These are phyloP conservation scores for Zancudomyces culisetae DNA, from an alignment of 371 early-diverging fungal species.

Conservation along the genomic window DNA sequence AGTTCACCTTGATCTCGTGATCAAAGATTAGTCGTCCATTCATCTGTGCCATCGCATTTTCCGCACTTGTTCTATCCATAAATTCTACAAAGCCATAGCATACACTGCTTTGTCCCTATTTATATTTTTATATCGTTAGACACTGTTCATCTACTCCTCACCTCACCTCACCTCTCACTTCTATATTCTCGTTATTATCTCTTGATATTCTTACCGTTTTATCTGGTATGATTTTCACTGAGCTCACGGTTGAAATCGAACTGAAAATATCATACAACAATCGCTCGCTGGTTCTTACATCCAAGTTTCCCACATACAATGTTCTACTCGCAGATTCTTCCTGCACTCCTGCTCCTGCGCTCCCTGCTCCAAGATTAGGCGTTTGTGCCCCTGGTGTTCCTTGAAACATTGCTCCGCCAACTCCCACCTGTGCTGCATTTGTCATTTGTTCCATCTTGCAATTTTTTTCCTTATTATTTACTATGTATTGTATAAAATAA, in stretches of 20 bases:
- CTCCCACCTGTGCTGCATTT: neutral
- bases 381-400: neutral
- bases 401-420: neutral
- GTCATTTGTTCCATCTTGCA: neutral
- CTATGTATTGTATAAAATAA: no score
- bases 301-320: conserved; percentile 76
- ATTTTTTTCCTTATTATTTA: no score
- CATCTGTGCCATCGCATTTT: conserved; percentile 47
- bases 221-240: conserved; percentile 62
- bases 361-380: neutral
- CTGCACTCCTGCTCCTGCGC: neutral
- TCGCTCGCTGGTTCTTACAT: conserved; percentile 58
- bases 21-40: conserved; percentile 38
- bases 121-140: conserved; percentile 1
- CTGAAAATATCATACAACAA: conserved; percentile 57
- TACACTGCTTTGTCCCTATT: conserved; percentile 32
- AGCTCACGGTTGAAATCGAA: conserved; percentile 41
- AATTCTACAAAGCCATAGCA: conserved; percentile 88
- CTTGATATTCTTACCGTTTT: conserved; percentile 35
- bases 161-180: neutral
- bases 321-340: conserved; percentile 28
- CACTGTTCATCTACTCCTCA: neutral
- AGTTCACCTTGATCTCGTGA: conserved; percentile 69
- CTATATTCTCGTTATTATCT: neutral
- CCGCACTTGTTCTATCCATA: conserved; percentile 48